Conservation (phyloP, 495 filamentous ascomycete genomes). For the Articulospora tetracladia region DNA sequence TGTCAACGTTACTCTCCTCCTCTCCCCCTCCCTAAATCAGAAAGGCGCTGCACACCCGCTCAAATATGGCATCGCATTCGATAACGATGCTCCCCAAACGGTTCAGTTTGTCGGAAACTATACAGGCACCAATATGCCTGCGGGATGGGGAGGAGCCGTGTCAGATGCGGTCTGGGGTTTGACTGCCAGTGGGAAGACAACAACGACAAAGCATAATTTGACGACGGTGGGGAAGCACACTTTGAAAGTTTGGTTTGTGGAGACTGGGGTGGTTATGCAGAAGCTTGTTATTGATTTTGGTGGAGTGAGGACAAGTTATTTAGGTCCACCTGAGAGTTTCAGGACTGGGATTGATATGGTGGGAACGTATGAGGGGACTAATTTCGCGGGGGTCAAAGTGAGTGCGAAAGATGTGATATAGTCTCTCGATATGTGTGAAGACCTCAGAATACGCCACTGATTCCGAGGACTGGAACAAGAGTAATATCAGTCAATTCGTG, state of each 20-base stretch:
- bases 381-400: conserved; percentile 18
- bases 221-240: conserved; percentile 47
- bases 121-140: conserved; percentile 44
- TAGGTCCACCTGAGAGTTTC: conserved; percentile 68
- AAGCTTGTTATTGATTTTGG: conserved; percentile 66
- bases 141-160: conserved; percentile 54
- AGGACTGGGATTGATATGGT: conserved; percentile 40
- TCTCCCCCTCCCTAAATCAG: conserved; percentile 58
- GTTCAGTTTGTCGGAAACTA: conserved; percentile 49
- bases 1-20: conserved; percentile 57
- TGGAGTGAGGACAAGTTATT: conserved; percentile 59
- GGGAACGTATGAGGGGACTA: conserved; percentile 37
- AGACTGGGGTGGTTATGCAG: conserved; percentile 64
- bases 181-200: conserved; percentile 34
- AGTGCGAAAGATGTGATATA: neutral
- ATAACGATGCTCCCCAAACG: conserved; percentile 38
- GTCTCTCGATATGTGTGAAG: no score
- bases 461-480: no score
- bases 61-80: conserved; percentile 55
- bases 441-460: no score
- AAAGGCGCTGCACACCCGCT: conserved; percentile 54
- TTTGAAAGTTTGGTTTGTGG: conserved; percentile 57
- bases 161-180: conserved; percentile 55
- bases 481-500: no score
- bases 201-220: conserved; percentile 48